Evolutionary conservation across 2,329 filamentous ascomycete species (phyloP), one percentile per base, ranked within the genome.

Genomic region (Thielaviopsis euricoi): DNA sequence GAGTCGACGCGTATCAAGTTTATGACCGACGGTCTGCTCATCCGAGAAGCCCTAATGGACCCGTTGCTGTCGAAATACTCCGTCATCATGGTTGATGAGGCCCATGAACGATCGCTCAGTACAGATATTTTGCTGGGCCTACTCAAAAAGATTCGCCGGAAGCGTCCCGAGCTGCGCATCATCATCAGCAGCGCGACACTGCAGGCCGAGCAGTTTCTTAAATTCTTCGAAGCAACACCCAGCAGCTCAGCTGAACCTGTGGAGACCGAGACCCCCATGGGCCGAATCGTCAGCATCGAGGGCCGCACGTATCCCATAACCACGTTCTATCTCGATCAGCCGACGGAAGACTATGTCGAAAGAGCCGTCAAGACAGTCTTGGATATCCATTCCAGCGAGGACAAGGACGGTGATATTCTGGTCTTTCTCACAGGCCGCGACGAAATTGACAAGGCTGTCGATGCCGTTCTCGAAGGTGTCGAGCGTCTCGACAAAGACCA

Each of bases 61-160:
- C 93, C 93, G 13, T 72, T 97, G 3, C 72, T 98, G 40, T 93
- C 87, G 21, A 80, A 89, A 12, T 98, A 98, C 68, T 94, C 89
- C 0, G 86, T 95, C 51, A 88, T 98, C 64, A 96, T 98, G 89
- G 86, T 98, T 7, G 93, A 98, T 67, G 91, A 97, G 71, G 93
- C 91, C 6, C 93, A 98, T 67, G 91, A 97, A 70, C 79, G 93
- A 57, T 95, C 89, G 53, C 79, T 97, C 60, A 94, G 88, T 68
- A 95, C 90, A 0, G 93, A 98, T 66, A 81, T 98, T 13, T 75
- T 97, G 7, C 78, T 98, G 3, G 91, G 93, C 0, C 74, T 97
- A 15, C 71, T 98, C 46, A 96, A 95, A 69, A 97, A 97, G 69
- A 91, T 98, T 55, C 74, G 82, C 57, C 88, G 81, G 68, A 85